These are phyloP conservation scores for Teratosphaeria epicoccoides DNA, from an alignment of 2,329 filamentous ascomycete species.

Conservation along the genomic window DNA sequence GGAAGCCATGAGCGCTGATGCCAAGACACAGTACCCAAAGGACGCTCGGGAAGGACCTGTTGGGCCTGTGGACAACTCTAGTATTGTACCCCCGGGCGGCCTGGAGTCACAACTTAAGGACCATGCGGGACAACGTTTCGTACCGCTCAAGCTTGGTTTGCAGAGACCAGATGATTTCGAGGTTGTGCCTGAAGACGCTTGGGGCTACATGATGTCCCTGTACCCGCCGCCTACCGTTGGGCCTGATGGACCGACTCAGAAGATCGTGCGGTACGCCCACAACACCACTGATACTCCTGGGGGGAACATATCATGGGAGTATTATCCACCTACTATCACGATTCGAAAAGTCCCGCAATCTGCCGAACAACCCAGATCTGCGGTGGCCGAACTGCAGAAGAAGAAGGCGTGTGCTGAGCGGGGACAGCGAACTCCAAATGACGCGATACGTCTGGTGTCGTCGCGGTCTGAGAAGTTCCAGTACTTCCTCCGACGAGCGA, in stretches of 20 bases:
- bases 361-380: slow-evolving; percentile 6
- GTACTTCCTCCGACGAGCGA: slow-evolving; percentile 65
- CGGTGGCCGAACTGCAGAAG: slow-evolving; percentile 10
- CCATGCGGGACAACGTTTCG: slow-evolving; percentile 38
- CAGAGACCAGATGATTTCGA: slow-evolving; percentile 59
- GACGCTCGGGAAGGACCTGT: slow-evolving; percentile 52
- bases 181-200: slow-evolving; percentile 67
- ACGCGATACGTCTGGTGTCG: slow-evolving; percentile 56
- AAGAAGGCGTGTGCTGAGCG: slow-evolving; percentile 4
- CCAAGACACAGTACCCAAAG: slow-evolving; percentile 39
- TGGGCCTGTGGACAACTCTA: slow-evolving; percentile 78
- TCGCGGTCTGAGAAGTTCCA: slow-evolving; percentile 61
- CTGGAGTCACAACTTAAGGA: slow-evolving; percentile 17
- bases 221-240: slow-evolving; percentile 45
- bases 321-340: slow-evolving; percentile 74
- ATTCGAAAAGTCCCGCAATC: slow-evolving; percentile 64
- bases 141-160: slow-evolving; percentile 61
- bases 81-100: slow-evolving; percentile 48
- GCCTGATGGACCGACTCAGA: slow-evolving; percentile 51
- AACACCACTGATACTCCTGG: slow-evolving; percentile 53
- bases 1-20: slow-evolving; percentile 45
- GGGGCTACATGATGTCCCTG: slow-evolving; percentile 71
- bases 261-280: slow-evolving; percentile 64
- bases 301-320: slow-evolving; percentile 67
- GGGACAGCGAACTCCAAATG: slow-evolving; percentile 29